Conservation (phyloP, 768 basidiomycete species). For the Asterophora lycoperdoides region DNA sequence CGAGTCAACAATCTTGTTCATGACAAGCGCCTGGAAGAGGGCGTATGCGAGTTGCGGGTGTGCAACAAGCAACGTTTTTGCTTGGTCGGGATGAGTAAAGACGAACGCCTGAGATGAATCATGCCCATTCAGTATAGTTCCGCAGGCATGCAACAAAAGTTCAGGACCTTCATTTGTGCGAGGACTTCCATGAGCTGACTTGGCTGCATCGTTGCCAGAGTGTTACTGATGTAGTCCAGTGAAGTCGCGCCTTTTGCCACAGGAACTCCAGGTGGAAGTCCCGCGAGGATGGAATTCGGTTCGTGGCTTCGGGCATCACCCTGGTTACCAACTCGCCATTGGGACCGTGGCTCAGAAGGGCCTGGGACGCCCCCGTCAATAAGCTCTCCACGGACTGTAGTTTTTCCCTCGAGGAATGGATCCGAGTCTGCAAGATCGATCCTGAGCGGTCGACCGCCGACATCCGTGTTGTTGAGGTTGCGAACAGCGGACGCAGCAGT, state of each 20-base stretch:
- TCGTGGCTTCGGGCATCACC: constrained; percentile 35
- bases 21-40: constrained; percentile 87
- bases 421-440: constrained; percentile 95
- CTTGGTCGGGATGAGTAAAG: constrained; percentile 87
- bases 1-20: constrained; percentile 92
- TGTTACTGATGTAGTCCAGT: constrained; percentile 81
- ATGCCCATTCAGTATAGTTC: constrained; percentile 3
- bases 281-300: constrained; percentile 52
- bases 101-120: constrained; percentile 70
- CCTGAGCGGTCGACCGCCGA: constrained; percentile 87
- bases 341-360: constrained; percentile 48
- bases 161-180: constrained; percentile 97
- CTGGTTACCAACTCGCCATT: constrained; percentile 47
- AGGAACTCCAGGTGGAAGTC: constrained; percentile 73
- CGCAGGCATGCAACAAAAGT: constrained; percentile 23
- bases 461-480: constrained; percentile 89
- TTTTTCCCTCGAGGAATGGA: constrained; percentile 87
- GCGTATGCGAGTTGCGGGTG: constrained; percentile 96
- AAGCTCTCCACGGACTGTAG: constrained; percentile 79
- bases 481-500: constrained; percentile 94
- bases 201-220: constrained; percentile 79
- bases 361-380: constrained; percentile 62
- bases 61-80: constrained; percentile 66
- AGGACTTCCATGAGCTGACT: constrained; percentile 88
- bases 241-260: constrained; percentile 66